Base-by-base conservation (phyloP, 2,329 filamentous ascomycete genomes). In the Aphanoascus verrucosus region DNA sequence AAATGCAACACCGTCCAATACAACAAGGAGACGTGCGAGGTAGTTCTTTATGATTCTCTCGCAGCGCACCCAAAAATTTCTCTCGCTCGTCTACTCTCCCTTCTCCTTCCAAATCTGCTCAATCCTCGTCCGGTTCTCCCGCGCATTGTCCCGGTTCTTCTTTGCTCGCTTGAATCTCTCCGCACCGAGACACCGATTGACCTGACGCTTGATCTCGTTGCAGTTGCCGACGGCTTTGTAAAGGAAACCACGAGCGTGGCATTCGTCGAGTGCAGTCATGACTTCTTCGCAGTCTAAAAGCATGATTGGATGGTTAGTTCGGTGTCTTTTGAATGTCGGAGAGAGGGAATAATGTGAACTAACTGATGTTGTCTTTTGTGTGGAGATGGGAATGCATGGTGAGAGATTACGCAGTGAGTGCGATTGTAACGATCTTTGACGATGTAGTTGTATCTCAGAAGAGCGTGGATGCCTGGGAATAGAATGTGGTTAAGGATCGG, bases 351-450 rank as follows among this genome's bases (percentile, higher is more conserved):
- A 47, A 48, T 20, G 52, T 48, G 50, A 37, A 65, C 72, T 42
- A 79, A 95, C 91, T 90, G 62, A 81, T 77, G 63, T 94, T 94
- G 67, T 95, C 85, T 68, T 93, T 88, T 28, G 88, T 95, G 67
- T 97, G 90, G 1, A 98, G 76, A 74, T 96, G 91, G 52, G 93
- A 94, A 87, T 98, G 93, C 93, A 98, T 98, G 43, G 63, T 80
- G 68, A 55, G 45, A 23, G 56, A 42, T 23, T n/a, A 40, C 8
- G 42, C 42, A 23, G 42, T 8, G 8, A 12, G 11, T 28, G 23
- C 9, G 9, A 12, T 14, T 9, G 47, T 23, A 28, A 17, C 12
- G 41, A 14, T 6, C 31, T 28, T 9, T 19, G 17, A 51, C n/a
- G 11, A 15, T 8, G 11, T 23, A 4, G 11, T 37, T 37, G 12